phyloP scores from a whole-genome alignment of 2,329 filamentous ascomycete species.

The Seiridium unicorne region DNA sequence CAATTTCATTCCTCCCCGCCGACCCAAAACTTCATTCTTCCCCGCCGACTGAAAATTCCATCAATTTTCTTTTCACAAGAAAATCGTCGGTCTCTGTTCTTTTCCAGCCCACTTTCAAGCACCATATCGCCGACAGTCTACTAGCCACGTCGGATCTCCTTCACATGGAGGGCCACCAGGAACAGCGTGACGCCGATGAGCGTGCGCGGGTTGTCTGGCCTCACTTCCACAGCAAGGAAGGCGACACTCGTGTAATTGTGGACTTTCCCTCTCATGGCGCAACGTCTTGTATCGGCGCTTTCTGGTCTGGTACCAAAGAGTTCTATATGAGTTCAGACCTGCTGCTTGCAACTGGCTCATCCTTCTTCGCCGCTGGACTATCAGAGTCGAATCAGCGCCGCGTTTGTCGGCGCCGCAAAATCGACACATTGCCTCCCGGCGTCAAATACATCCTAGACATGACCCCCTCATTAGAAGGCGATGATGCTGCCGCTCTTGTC shows the following conservation, averaged over 20 bases:
- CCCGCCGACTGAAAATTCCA: neutral
- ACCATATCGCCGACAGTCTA: neutral
- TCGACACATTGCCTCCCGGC: conserved; percentile 20
- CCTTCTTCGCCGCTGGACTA: neutral
- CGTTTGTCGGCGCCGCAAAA: neutral
- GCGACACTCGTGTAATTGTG: neutral
- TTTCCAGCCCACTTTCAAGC: neutral
- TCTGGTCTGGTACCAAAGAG: neutral
- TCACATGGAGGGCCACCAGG: neutral
- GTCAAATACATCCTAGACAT: conserved; percentile 62
- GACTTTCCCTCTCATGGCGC: neutral
- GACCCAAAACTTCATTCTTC: neutral
- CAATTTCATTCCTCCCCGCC: neutral
- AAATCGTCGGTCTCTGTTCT: neutral
- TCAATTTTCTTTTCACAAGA: neutral
- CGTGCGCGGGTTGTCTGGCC: neutral
- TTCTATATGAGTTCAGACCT: neutral
- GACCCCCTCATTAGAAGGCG: conserved; percentile 59
- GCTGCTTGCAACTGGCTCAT: neutral
- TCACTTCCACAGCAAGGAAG: neutral
- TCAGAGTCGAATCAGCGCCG: neutral
- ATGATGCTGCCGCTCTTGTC: conserved; percentile 59
- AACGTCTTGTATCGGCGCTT: neutral
- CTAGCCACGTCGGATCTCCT: neutral
- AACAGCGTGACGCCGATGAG: neutral